These are phyloP conservation scores for Saturnispora halmiae DNA, from an alignment of 805 yeast species.

Conservation along the genomic window DNA sequence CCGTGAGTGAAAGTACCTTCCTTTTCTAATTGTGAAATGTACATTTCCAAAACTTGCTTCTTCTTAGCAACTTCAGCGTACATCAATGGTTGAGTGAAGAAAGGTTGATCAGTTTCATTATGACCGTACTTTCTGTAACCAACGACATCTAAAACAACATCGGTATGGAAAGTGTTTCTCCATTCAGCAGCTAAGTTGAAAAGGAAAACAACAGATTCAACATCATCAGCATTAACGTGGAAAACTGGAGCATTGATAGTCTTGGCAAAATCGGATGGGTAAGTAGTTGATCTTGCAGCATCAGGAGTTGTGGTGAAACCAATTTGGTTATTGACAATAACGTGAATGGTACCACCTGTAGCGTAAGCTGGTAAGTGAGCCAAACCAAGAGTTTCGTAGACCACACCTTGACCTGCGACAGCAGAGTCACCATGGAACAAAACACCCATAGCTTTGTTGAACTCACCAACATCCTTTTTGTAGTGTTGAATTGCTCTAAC, in stretches of 20 bases:
- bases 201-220: slow-evolving; percentile 83
- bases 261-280: slow-evolving; percentile 96
- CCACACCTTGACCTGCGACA: slow-evolving; percentile 97
- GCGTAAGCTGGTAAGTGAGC: slow-evolving; percentile 87
- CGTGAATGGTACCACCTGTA: slow-evolving; percentile 97
- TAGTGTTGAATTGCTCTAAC: slow-evolving; percentile 92
- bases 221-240: slow-evolving; percentile 98
- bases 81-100: slow-evolving; percentile 98
- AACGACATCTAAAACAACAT: slow-evolving; percentile 91
- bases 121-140: slow-evolving; percentile 99
- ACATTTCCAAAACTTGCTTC: slow-evolving; percentile 80
- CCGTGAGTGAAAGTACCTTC: slow-evolving; percentile 87
- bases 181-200: slow-evolving; percentile 97
- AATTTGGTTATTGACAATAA: slow-evolving; percentile 95
- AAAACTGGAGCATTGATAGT: slow-evolving; percentile 95
- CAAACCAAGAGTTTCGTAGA: slow-evolving; percentile 96
- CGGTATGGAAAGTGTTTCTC: slow-evolving; percentile 95
- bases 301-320: slow-evolving; percentile 99
- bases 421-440: slow-evolving; percentile 99
- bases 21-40: slow-evolving; percentile 64
- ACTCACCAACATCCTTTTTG: slow-evolving; percentile 77
- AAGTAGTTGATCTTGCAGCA: slow-evolving; percentile 93
- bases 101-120: slow-evolving; percentile 98
- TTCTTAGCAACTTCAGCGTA: slow-evolving; percentile 83
- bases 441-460: slow-evolving; percentile 82